Conservation (phyloP, 1,284 basidiomycete genomes). For the Waitea zeae region DNA sequence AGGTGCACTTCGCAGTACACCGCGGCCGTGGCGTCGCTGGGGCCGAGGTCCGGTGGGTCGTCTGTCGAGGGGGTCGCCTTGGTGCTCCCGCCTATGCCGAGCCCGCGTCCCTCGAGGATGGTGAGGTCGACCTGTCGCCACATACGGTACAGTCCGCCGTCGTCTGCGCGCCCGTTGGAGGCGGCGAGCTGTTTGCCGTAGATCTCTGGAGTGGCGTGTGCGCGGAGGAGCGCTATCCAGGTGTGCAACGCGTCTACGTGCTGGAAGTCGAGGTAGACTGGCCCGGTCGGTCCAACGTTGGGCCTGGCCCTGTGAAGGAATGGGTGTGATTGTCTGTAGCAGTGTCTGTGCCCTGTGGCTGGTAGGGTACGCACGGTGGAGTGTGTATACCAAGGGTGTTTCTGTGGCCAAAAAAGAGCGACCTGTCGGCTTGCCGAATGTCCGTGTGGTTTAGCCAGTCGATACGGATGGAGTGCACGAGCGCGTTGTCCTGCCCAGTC, state of each 20-base stretch:
- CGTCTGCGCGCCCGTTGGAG: constrained; percentile 9
- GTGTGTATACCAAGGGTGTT: constrained; percentile 55
- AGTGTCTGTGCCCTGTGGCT: constrained; percentile 1
- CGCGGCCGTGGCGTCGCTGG: constrained; percentile 42
- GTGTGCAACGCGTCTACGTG: constrained; percentile 40
- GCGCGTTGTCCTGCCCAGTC: neutral
- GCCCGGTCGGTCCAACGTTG: constrained; percentile 34
- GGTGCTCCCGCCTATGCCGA: neutral
- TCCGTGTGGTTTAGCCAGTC: constrained; percentile 59
- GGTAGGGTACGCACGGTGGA: constrained; percentile 23
- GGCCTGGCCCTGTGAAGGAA: constrained; percentile 44
- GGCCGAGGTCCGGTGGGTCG: constrained; percentile 10
- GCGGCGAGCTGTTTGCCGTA: constrained; percentile 38
- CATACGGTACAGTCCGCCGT: constrained; percentile 67
- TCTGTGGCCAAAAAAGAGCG: constrained; percentile 52
- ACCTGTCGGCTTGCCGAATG: constrained; percentile 50
- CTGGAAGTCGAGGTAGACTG: constrained; percentile 51
- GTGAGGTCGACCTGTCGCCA: constrained; percentile 65
- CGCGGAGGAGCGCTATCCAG: constrained; percentile 60
- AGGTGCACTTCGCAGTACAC: constrained; percentile 55
- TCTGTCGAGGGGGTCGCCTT: neutral
- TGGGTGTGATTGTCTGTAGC: constrained; percentile 1
- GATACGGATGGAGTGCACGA: constrained; percentile 42
- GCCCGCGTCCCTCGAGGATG: constrained; percentile 51
- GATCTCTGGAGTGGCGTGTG: constrained; percentile 61